Percentiles rank a stretch among this genome's conserved stretches.
These are phyloP conservation scores for Thuidium tamariscinum DNA, from an alignment of 225 moss, liverwort and hornwort species.

Conservation along the genomic window DNA sequence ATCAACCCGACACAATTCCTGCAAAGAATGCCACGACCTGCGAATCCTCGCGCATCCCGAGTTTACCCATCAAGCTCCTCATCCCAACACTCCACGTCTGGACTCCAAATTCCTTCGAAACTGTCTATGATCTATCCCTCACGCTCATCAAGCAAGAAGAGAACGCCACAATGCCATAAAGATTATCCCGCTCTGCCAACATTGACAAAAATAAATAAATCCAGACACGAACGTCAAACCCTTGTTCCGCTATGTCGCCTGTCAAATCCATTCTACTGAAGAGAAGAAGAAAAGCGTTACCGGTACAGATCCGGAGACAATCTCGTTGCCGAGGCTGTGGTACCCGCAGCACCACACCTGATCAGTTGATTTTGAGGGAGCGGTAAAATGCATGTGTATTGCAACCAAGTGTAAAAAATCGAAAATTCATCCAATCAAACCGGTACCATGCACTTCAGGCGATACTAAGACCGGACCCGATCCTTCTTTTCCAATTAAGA, in stretches of 20 bases:
- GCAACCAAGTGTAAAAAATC: neutral
- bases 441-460: too few relatives aligned
- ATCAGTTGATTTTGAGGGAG: too few relatives aligned
- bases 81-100: neutral
- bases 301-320: constrained; percentile 88
- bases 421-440: too few relatives aligned
- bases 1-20: neutral
- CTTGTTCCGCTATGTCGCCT: neutral
- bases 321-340: constrained; percentile 74
- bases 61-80: neutral
- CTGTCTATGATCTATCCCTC: neutral
- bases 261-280: neutral
- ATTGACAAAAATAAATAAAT: neutral
- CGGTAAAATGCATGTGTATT: too few relatives aligned
- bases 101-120: neutral
- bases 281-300: constrained; percentile 4
- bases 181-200: neutral
- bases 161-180: neutral
- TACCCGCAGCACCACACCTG: too few relatives aligned
- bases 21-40: neutral
- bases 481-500: too few relatives aligned
- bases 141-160: neutral
- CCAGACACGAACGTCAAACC: neutral
- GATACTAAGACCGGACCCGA: too few relatives aligned
- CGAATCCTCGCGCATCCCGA: too few relatives aligned